phyloP scores from a whole-genome alignment of 495 filamentous ascomycete species.

The Aspergillus sclerotiicarbonarius region DNA sequence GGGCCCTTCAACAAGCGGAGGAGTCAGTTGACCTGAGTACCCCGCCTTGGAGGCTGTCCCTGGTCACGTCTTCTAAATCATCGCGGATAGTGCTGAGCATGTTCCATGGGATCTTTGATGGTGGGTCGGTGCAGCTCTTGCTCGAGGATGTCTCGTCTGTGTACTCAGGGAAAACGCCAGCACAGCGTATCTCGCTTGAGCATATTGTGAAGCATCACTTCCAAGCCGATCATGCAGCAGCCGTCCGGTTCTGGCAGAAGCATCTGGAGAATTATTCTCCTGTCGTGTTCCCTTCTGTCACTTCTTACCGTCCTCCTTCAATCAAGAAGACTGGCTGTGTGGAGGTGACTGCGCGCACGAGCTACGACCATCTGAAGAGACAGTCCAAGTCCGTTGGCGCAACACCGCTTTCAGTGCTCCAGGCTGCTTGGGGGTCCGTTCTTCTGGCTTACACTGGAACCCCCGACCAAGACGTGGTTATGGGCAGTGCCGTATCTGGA shows the following conservation, averaged over 20 bases:
- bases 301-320: constrained; percentile 15
- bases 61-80: constrained; percentile 27
- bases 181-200: constrained; percentile 20
- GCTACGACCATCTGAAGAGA: constrained; percentile 18
- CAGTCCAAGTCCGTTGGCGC: constrained; percentile 44
- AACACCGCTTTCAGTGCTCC: constrained; percentile 66
- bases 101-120: constrained; percentile 78
- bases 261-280: constrained; percentile 39
- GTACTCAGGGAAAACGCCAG: constrained; percentile 28
- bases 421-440: constrained; percentile 65
- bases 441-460: constrained; percentile 45
- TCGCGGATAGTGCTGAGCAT: constrained; percentile 61
- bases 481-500: constrained; percentile 68
- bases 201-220: constrained; percentile 36
- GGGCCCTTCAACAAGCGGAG: constrained; percentile 21
- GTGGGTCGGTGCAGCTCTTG: constrained; percentile 65
- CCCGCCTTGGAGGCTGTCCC: constrained; percentile 31
- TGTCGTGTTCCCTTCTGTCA: constrained; percentile 24
- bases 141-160: constrained; percentile 57
- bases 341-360: constrained; percentile 18
- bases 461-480: constrained; percentile 32
- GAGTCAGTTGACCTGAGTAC: constrained; percentile 21
- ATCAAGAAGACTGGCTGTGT: constrained; percentile 16
- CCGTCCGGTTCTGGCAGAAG: constrained; percentile 59
- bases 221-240: constrained; percentile 38